Conservation (phyloP, 768 basidiomycete genomes). For the Boletus vinaceobasis region DNA sequence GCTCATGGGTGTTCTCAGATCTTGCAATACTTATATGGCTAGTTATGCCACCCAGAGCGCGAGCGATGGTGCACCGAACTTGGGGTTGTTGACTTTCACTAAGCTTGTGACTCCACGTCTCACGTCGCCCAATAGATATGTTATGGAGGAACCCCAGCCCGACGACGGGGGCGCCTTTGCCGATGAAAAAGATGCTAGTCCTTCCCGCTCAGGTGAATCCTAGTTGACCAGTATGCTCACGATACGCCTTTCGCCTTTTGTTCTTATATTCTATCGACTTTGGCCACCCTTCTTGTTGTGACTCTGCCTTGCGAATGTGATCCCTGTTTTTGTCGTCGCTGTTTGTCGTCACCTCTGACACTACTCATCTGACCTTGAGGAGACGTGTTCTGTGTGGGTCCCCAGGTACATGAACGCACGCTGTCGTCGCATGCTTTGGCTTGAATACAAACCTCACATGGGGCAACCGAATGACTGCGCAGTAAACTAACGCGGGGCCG, state of each 20-base stretch:
- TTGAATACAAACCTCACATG: not conserved
- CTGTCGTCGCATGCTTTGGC: constrained; percentile 15
- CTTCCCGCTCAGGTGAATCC: constrained; percentile 1
- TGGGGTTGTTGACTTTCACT: constrained; percentile 15
- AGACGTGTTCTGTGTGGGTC: not conserved
- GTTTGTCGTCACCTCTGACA: not conserved
- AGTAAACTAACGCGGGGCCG: constrained; percentile 12
- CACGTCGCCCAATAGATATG: constrained; percentile 15
- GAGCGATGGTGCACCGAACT: not conserved
- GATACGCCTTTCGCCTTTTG: not conserved
- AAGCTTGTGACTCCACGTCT: constrained; percentile 4
- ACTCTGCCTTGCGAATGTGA: constrained; percentile 1
- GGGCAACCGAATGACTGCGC: constrained; percentile 11
- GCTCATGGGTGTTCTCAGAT: constrained; percentile 4
- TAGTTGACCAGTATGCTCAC: constrained; percentile 6
- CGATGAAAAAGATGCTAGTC: constrained; percentile 1
- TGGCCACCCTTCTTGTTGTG: not conserved
- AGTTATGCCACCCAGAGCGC: not conserved
- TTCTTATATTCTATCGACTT: constrained; percentile 1
- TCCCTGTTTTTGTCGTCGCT: not conserved
- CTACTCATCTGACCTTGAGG: not conserved
- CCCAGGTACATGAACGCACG: constrained; percentile 22
- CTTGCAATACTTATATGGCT: constrained; percentile 1
- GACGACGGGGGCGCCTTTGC: not conserved
- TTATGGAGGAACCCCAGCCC: not conserved